Percentiles rank a stretch among this genome's conserved stretches.
Conservation (phyloP, 768 basidiomycete genomes). For the Termitomyces bulborhizus region DNA sequence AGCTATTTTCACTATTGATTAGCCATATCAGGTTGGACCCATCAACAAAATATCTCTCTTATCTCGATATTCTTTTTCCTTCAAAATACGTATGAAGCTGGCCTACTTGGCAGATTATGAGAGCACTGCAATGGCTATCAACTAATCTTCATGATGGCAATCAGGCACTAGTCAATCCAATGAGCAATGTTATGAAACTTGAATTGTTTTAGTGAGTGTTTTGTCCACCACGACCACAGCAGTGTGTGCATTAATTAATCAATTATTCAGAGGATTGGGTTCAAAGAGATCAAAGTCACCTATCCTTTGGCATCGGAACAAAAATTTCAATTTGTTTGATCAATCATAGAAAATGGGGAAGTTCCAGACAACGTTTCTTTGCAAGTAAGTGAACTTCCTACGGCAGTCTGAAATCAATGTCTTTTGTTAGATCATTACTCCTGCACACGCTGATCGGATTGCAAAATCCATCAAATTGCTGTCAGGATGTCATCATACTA, state of each 20-base stretch:
- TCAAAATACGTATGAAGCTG: constrained; percentile 50
- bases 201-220: constrained; percentile 38
- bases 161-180: constrained; percentile 78
- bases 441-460: constrained; percentile 76
- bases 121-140: constrained; percentile 74
- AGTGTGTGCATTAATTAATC: constrained; percentile 32
- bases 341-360: constrained; percentile 56
- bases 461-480: constrained; percentile 66
- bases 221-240: neutral
- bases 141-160: constrained; percentile 84
- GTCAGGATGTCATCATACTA: constrained; percentile 68
- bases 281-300: constrained; percentile 84
- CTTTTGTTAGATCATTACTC: constrained; percentile 59
- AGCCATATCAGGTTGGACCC: constrained; percentile 46
- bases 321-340: constrained; percentile 72
- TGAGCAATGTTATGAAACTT: constrained; percentile 61
- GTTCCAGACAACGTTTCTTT: constrained; percentile 76
- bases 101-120: constrained; percentile 57
- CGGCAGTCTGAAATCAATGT: neutral
- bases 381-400: constrained; percentile 42
- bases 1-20: neutral
- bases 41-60: constrained; percentile 66
- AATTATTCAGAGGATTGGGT: constrained; percentile 61
- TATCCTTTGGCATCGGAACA: constrained; percentile 81
- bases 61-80: constrained; percentile 53